Evolutionary conservation across 345 rosid species (phyloP).

Genomic region (Gossypium raimondii): DNA sequence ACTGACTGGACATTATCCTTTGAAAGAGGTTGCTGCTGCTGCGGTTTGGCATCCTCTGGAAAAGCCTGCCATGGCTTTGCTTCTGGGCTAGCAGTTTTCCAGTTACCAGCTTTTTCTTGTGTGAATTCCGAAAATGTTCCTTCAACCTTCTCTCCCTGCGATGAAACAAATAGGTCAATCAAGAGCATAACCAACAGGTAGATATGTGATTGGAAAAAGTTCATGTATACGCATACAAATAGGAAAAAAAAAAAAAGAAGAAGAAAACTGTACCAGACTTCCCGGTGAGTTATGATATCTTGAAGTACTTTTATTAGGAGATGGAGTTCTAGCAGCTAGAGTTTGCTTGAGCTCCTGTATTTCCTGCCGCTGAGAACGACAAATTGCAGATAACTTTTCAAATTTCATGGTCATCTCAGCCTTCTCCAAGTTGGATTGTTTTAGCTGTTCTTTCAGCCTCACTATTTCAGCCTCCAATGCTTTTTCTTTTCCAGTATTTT

Average conservation of each 20-base stretch:
- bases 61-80: constrained; percentile 78
- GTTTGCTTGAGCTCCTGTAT: constrained; percentile 93
- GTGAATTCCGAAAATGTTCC: constrained; percentile 18
- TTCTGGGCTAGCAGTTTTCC: constrained; percentile 44
- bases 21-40: constrained; percentile 36
- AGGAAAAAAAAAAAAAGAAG: neutral
- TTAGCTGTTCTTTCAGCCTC: constrained; percentile 71
- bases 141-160: constrained; percentile 37
- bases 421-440: constrained; percentile 66
- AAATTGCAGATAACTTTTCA: constrained; percentile 91
- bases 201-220: neutral
- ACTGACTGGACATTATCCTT: constrained; percentile 44
- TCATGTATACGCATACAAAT: neutral
- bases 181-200: neutral
- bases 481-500: constrained; percentile 42
- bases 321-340: constrained; percentile 53
- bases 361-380: constrained; percentile 94
- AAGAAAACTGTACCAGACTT: constrained; percentile 36
- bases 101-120: constrained; percentile 50
- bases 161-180: constrained; percentile 18
- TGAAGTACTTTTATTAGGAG: constrained; percentile 47
- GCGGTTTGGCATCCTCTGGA: constrained; percentile 47
- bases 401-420: constrained; percentile 75
- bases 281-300: constrained; percentile 45
- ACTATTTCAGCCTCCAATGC: constrained; percentile 62